Evolutionary conservation across 2,329 filamentous ascomycete genomes (phyloP), one percentile per base, ranked within the genome.

Genomic region (Monascus ruber): DNA sequence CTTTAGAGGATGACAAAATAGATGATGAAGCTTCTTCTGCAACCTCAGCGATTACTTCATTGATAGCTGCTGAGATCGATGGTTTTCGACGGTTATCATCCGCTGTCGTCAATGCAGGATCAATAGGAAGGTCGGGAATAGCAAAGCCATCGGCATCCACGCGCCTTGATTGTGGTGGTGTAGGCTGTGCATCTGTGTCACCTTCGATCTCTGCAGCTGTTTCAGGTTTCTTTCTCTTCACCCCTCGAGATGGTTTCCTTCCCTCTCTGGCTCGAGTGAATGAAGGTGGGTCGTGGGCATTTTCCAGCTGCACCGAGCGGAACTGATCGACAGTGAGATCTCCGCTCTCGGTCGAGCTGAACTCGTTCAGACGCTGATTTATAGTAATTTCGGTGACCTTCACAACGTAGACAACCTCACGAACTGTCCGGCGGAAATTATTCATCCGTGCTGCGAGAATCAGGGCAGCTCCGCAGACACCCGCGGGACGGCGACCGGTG

Each of bases 391-490:
- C 93, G 33, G 88, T 93, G 37, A 96, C 88, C 58, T 95, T 96
- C 58, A 95, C 89, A 31, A 95, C 85, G 58, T 94, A 96, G n/a
- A 96, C 89, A 6, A 98, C 84, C 63, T 98, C 91, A 26, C 87
- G 78, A 8, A 94, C 79, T 0, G 87, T 94, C 11, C 91, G 81
- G 34, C 89, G 83, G 58, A 93, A 98, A 62, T 96, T 96, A 73
- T 95, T 94, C 83, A 96, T 96, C 38, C 91, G 83, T 6, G 91
- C 89, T 5, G 91, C 91, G 59, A 98, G 81, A 44, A 98, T 84
- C 35, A 98, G 74, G 49, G 88, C 94, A 8, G 91, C 91, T 45
- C 91, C 91, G 59, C 88, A 95, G 39, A 96, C 81, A 48, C 91
- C 91, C 5, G 89, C 89, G 10, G 91, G 91, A 32, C 91, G 81